Evolutionary conservation across 176 grass and related monocot genomes (phyloP).

Genomic region (sorghum (Sorghum bicolor)): DNA sequence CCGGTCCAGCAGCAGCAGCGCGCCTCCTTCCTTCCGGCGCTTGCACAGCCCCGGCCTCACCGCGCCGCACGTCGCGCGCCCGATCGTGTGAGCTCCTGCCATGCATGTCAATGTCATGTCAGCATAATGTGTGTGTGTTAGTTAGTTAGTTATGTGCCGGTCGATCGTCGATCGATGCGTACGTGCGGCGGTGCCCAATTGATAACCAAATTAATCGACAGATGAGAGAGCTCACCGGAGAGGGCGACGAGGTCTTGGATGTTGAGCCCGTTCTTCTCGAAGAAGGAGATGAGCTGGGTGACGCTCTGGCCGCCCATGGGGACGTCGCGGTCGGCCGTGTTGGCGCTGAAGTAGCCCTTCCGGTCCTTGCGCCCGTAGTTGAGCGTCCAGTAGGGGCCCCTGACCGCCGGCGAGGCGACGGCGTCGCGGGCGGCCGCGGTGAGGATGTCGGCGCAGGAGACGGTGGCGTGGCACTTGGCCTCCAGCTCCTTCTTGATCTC

Average conservation of each 20-base stretch:
- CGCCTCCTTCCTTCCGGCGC: too few relatives aligned
- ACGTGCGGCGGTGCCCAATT: too few relatives aligned
- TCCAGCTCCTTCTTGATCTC: slow-evolving; percentile 75
- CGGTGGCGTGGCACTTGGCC: slow-evolving; percentile 45
- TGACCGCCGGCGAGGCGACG: slow-evolving; percentile 6
- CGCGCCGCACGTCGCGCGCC: slow-evolving; percentile 52
- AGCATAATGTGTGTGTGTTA: too few relatives aligned
- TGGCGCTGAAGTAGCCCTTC: slow-evolving; percentile 5
- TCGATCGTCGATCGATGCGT: too few relatives aligned
- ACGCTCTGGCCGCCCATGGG: slow-evolving; percentile 63
- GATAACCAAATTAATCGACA: too few relatives aligned
- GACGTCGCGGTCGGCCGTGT: slow-evolving; percentile 46
- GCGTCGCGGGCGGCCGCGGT: slow-evolving; percentile 59
- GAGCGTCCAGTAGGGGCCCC: slow-evolving; percentile 39
- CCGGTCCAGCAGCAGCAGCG: too few relatives aligned
- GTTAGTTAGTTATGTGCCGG: too few relatives aligned
- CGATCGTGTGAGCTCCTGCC: slow-evolving; percentile 66
- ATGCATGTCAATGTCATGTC: too few relatives aligned
- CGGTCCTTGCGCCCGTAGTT: slow-evolving; percentile 73
- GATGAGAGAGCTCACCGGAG: slow-evolving; percentile 30
- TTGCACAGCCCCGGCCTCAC: slow-evolving; percentile 53
- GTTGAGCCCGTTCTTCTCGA: slow-evolving; percentile 60
- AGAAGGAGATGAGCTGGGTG: slow-evolving; percentile 61
- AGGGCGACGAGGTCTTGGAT: slow-evolving; percentile 70
- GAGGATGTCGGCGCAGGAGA: slow-evolving; percentile 92